These are phyloP conservation scores for Talaromyces trachyspermus DNA, from an alignment of 495 filamentous ascomycete species.

Conservation along the genomic window DNA sequence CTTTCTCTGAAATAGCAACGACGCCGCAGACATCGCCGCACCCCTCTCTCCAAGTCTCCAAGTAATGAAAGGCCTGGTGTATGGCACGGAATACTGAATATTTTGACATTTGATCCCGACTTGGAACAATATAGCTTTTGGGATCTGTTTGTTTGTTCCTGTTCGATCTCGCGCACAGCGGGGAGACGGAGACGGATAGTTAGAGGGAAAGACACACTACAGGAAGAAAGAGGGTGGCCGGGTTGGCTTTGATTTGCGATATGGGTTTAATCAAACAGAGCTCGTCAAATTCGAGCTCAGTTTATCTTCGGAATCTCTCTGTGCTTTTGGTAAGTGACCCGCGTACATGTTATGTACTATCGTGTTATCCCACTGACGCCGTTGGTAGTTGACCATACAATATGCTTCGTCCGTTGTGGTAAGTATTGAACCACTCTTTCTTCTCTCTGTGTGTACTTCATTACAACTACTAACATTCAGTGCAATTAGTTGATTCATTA, in stretches of 20 bases:
- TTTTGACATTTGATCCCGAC: no score
- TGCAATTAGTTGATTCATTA: slow-evolving; percentile 75
- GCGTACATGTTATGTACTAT: not conserved
- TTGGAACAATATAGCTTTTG: no score
- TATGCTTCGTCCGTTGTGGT: slow-evolving; percentile 37
- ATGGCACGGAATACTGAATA: no score
- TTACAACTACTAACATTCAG: not conserved
- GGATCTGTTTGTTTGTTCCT: no score
- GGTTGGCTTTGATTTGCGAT: no score
- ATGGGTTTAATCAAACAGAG: not conserved
- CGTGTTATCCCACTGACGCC: no score
- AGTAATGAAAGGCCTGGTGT: no score
- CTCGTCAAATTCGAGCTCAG: not conserved
- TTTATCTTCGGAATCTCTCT: not conserved
- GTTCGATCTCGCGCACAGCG: no score
- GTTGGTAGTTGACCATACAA: slow-evolving; percentile 36
- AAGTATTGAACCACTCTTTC: slow-evolving; percentile 9
- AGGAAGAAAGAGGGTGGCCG: not conserved
- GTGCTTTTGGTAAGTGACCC: not conserved
- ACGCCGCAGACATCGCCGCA: no score
- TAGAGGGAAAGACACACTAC: not conserved
- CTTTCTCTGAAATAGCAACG: no score
- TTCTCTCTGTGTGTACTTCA: not conserved
- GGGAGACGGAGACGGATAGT: no score
- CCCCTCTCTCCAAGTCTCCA: no score